These are phyloP conservation scores for Sporisorium reilianum DNA, from an alignment of 1,284 basidiomycete species.

Conservation along the genomic window DNA sequence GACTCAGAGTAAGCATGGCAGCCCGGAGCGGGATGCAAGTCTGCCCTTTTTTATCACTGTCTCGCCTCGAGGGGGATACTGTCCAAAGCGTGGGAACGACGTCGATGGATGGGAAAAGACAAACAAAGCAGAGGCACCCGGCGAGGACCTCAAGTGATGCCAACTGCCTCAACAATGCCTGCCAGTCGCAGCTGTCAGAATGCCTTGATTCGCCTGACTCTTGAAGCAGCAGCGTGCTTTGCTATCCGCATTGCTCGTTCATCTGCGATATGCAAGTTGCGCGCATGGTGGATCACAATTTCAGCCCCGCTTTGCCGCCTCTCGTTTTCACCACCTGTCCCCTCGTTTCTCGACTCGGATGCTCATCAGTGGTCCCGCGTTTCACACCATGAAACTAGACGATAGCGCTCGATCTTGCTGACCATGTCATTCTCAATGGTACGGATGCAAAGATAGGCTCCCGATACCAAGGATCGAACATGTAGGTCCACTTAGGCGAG, in stretches of 20 bases:
- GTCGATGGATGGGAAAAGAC: background rate
- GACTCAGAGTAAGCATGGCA: background rate
- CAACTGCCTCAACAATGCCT: background rate
- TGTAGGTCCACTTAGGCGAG: too few relatives aligned
- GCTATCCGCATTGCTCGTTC: background rate
- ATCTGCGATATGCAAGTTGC: background rate
- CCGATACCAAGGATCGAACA: too few relatives aligned
- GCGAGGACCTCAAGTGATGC: too few relatives aligned
- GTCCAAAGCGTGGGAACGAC: background rate
- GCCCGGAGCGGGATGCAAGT: background rate
- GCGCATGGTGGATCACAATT: background rate
- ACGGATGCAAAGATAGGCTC: too few relatives aligned
- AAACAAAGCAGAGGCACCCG: background rate
- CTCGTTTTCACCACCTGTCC: background rate
- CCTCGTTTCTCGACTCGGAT: background rate
- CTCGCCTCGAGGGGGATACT: too few relatives aligned
- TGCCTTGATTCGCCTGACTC: background rate
- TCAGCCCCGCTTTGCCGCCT: conserved; percentile 7
- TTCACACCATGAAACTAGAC: too few relatives aligned
- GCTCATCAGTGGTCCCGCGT: background rate
- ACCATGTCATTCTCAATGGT: too few relatives aligned
- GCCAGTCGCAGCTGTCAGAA: background rate
- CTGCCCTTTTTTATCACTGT: background rate
- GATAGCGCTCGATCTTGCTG: too few relatives aligned
- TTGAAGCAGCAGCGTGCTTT: too few relatives aligned